Base-by-base conservation (phyloP, 192 early-diverging fungal genomes). In the Chytriomyces sp. region DNA sequence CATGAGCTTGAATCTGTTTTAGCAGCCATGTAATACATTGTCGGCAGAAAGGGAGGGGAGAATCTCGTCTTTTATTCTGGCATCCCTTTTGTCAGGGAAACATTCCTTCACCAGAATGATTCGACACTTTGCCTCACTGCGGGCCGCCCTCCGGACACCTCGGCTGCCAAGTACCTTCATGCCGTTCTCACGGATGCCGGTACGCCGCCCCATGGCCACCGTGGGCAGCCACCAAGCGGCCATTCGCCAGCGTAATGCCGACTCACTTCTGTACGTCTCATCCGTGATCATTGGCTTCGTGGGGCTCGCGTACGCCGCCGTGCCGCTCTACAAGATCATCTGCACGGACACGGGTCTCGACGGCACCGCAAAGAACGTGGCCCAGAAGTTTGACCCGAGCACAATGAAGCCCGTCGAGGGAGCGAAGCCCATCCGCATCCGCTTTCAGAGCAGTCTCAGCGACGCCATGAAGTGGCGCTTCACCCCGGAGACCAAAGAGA, bases 281-380 rank as follows among this genome's bases (percentile, higher is more conserved):
- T 86, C 94, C 0, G 84, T 94, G 39, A 86, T 99, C 33, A 89
- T 99, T 25, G 75, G 82, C 25, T 93, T 96, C 60, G 52, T 96
- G 4, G 97, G 95, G 26, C 78, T 92, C 12, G 84, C 93, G 6
- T 99, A 96, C 77, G 95, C 94, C 3, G 91, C 96, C 2, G 98
- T 98, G 4, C 97, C 97, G 3, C 81, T 97, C 5, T 99, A 99
- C 82, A 88, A 95, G 44, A 81, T 98, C 54, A 89, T 99, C 72
- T 99, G 97, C 85, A 89, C 92, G 41, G 84, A 86, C n/a, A 98
- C 96, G 2, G 96, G 96, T 0, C 85, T 91, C 55, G 93, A 92
- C 75, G 97, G 97, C 17, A 96, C 97, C 32, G 93, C 94, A 54
- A 70, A 70, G 86, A 94, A 83, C 70, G 75, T 59, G 74, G 79